phyloP scores from a whole-genome alignment of 2,329 filamentous ascomycete species.

The Bipolaris bicolor region DNA sequence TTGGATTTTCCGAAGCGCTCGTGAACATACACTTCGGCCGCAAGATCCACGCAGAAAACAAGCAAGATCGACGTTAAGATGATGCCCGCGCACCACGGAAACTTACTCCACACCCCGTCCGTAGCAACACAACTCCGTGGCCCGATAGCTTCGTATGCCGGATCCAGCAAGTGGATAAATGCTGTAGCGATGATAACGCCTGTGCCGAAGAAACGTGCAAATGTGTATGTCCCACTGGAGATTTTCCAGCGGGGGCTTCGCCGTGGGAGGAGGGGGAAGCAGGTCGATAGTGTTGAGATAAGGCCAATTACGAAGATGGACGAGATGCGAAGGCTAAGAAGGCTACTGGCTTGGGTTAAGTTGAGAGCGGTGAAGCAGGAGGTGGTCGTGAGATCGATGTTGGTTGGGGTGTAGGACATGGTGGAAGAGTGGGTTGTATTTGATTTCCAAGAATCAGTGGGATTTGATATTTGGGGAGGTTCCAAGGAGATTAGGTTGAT shows the following conservation, averaged over 20 bases:
- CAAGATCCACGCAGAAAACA: conserved; percentile 8
- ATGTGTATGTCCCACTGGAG: conserved; percentile 4
- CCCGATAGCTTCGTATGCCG: conserved; percentile 10
- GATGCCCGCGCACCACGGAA: conserved; percentile 9
- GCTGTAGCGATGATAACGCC: conserved; percentile 9
- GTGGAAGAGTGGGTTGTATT: not conserved
- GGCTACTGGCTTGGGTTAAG: conserved; percentile 2
- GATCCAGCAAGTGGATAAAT: conserved; percentile 8
- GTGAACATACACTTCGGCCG: conserved; percentile 9
- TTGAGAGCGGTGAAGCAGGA: conserved; percentile 4
- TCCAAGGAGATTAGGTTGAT: no score
- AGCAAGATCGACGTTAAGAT: conserved; percentile 5
- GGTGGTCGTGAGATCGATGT: conserved; percentile 6
- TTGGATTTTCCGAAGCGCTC: not conserved
- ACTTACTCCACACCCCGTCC: conserved; percentile 2
- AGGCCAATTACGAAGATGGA: conserved; percentile 13
- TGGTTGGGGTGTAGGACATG: not conserved
- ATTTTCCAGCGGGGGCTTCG: conserved; percentile 7
- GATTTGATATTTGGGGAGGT: not conserved
- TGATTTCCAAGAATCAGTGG: not conserved
- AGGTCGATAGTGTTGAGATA: conserved; percentile 1
- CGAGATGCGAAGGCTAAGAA: not conserved
- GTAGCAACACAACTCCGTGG: conserved; percentile 5
- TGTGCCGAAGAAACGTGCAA: conserved; percentile 11
- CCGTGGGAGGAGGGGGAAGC: conserved; percentile 7